A percentile compares a stretch with the other conserved stretches of the same genome.
Conservation (phyloP, 371 early-diverging fungal species). For the Nematocida sp. region DNA sequence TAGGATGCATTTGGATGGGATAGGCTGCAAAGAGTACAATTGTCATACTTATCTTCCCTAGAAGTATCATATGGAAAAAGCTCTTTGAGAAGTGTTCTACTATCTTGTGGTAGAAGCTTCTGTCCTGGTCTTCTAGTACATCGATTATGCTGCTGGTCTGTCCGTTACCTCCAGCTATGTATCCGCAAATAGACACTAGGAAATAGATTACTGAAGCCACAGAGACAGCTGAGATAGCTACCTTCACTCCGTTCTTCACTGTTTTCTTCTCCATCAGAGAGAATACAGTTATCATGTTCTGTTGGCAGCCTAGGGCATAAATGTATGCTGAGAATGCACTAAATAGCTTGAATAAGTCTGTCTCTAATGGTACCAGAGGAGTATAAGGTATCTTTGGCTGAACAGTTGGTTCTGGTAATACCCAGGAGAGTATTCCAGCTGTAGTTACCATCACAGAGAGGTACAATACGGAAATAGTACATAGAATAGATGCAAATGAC, state of each 20-base stretch:
- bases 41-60: slow-evolving; percentile 36
- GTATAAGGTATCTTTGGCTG: background rate
- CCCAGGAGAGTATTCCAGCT: slow-evolving; percentile 2
- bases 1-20: slow-evolving; percentile 46
- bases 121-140: slow-evolving; percentile 32
- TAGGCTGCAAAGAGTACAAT: slow-evolving; percentile 32
- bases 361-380: background rate
- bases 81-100: background rate
- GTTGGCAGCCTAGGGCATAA: slow-evolving; percentile 60
- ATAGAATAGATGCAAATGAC: slow-evolving; percentile 2
- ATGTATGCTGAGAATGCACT: slow-evolving; percentile 46
- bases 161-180: slow-evolving; percentile 40
- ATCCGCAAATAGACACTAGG: slow-evolving; percentile 57
- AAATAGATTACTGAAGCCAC: slow-evolving; percentile 50
- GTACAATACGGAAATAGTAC: slow-evolving; percentile 40
- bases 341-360: background rate
- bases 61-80: slow-evolving; percentile 22
- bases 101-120: slow-evolving; percentile 23
- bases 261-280: slow-evolving; percentile 43
- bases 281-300: slow-evolving; percentile 57
- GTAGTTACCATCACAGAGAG: slow-evolving; percentile 23
- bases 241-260: slow-evolving; percentile 42
- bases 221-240: slow-evolving; percentile 24
- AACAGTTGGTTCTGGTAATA: background rate
- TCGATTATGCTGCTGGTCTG: slow-evolving; percentile 36